These are phyloP conservation scores for Pseudocercospora musae DNA, from an alignment of 2,329 filamentous ascomycete species.

Conservation along the genomic window DNA sequence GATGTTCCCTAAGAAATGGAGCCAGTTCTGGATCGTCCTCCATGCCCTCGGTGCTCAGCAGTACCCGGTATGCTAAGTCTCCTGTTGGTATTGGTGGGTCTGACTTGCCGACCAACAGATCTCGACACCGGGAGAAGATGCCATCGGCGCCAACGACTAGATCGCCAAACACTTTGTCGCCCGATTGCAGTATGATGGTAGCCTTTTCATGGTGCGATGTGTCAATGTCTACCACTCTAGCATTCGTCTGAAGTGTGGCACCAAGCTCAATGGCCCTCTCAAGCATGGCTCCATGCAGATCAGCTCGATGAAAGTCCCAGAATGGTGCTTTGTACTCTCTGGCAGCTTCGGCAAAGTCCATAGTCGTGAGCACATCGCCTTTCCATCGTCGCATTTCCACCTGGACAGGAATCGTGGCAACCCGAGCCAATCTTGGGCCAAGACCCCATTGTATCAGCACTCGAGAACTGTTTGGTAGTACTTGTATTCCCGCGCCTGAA, in stretches of 20 bases:
- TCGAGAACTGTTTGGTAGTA: slow-evolving; percentile 48
- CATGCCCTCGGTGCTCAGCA: slow-evolving; percentile 47
- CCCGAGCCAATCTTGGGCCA: slow-evolving; percentile 38
- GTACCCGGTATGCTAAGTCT: slow-evolving; percentile 50
- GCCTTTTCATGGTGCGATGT: slow-evolving; percentile 18
- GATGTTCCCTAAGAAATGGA: slow-evolving; percentile 46
- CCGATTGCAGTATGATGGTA: slow-evolving; percentile 42
- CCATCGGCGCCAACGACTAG: slow-evolving; percentile 51
- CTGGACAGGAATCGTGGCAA: slow-evolving; percentile 43
- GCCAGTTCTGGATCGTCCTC: slow-evolving; percentile 46
- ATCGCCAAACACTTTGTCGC: slow-evolving; percentile 40
- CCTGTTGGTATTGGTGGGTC: slow-evolving; percentile 51
- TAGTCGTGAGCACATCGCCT: slow-evolving; percentile 47
- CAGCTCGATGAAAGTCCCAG: slow-evolving; percentile 55
- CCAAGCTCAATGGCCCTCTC: slow-evolving; percentile 50
- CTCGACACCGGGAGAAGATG: slow-evolving; percentile 44
- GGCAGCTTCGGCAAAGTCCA: slow-evolving; percentile 45
- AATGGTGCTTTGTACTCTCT: slow-evolving; percentile 43
- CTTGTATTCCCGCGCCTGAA: slow-evolving; percentile 50
- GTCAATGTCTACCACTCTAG: slow-evolving; percentile 44
- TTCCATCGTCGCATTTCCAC: slow-evolving; percentile 55
- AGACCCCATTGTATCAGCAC: slow-evolving; percentile 52
- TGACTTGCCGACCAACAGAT: slow-evolving; percentile 43
- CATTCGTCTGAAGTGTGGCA: slow-evolving; percentile 44
- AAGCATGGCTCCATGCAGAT: slow-evolving; percentile 50